phyloP scores from a whole-genome alignment of 2,329 filamentous ascomycete species.

The Lasiodiplodia citricola region DNA sequence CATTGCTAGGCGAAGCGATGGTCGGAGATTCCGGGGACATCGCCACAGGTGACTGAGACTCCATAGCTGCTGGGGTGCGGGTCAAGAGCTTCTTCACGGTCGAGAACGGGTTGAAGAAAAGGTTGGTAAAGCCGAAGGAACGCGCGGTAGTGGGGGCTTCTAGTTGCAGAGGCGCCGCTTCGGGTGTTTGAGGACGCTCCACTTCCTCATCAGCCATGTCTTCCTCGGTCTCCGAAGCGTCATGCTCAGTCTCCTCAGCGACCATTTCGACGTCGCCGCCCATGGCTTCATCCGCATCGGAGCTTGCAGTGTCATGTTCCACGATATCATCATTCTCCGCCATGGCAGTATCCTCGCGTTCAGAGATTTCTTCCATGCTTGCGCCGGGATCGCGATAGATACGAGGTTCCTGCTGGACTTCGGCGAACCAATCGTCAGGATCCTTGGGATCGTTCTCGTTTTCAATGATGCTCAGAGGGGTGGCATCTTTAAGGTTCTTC shows the following conservation, averaged over 20 bases:
- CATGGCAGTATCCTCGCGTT: neutral
- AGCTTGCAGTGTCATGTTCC: constrained; percentile 1
- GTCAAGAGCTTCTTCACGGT: neutral
- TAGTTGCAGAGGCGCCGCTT: neutral
- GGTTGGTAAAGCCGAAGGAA: neutral
- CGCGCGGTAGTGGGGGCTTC: neutral
- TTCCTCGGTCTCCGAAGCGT: constrained; percentile 9
- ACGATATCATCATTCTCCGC: constrained; percentile 2
- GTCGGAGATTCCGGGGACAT: neutral
- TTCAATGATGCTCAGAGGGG: constrained; percentile 11
- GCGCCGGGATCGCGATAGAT: constrained; percentile 8
- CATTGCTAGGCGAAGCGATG: constrained; percentile 4
- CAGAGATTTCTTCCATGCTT: constrained; percentile 15
- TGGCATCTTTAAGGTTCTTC: constrained; percentile 9
- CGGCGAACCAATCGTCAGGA: constrained; percentile 13
- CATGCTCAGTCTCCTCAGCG: neutral
- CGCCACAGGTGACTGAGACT: neutral
- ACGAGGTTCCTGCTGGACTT: neutral
- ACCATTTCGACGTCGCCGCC: neutral
- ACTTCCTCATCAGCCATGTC: neutral
- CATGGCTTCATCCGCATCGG: constrained; percentile 1
- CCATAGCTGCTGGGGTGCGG: neutral
- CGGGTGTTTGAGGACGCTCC: neutral
- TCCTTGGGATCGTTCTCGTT: neutral
- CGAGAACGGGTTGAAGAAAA: neutral